These are phyloP conservation scores for Primulina huaijiensis DNA, from an alignment of 257 asterid species.

Conservation along the genomic window DNA sequence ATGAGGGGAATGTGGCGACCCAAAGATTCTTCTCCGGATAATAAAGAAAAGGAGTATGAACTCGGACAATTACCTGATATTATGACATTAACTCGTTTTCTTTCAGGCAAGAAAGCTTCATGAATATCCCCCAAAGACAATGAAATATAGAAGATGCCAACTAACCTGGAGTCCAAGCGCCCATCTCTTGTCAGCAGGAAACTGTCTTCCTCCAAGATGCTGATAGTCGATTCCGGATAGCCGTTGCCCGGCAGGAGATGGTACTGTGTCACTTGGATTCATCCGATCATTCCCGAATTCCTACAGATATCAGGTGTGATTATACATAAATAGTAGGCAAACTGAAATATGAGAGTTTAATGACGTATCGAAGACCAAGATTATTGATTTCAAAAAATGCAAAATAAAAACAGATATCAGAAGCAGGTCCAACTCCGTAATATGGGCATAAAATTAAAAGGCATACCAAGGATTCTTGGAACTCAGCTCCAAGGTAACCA, in stretches of 20 bases:
- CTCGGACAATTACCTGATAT: not conserved
- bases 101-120: not conserved
- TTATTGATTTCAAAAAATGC: slow-evolving; percentile 6
- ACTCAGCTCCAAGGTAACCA: slow-evolving; percentile 62
- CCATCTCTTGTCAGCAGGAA: slow-evolving; percentile 61
- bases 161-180: slow-evolving; percentile 83
- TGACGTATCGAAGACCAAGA: not conserved
- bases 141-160: slow-evolving; percentile 12
- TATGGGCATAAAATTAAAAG: slow-evolving; percentile 18
- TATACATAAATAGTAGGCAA: slow-evolving; percentile 5
- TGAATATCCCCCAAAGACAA: not conserved
- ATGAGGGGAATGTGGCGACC: not conserved
- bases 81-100: not conserved
- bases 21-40: not conserved
- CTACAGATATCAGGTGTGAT: slow-evolving; percentile 30
- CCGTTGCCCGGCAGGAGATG: slow-evolving; percentile 67
- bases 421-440: not conserved
- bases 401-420: slow-evolving; percentile 8
- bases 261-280: slow-evolving; percentile 50
- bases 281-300: slow-evolving; percentile 51
- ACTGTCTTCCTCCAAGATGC: slow-evolving; percentile 62
- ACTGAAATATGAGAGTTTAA: not conserved
- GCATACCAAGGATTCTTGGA: slow-evolving; percentile 58
- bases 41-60: not conserved
- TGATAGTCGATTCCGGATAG: slow-evolving; percentile 61